Evolutionary conservation across 345 rosid genomes (phyloP).

Genomic region (Arabis hirsuta): DNA sequence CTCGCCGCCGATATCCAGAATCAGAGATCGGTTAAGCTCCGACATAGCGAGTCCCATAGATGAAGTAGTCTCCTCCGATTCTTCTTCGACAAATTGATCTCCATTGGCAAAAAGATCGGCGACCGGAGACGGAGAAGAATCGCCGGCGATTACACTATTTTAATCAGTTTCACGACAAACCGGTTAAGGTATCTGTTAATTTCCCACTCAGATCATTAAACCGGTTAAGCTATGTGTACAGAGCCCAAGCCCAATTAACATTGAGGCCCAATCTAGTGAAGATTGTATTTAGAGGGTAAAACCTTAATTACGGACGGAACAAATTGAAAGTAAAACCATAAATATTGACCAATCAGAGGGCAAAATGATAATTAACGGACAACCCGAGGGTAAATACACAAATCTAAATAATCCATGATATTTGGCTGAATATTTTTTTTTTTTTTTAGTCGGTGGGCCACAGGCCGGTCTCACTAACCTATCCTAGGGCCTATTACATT

Average conservation of each 20-base stretch:
- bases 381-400: background rate
- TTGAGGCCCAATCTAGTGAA: slow-evolving; percentile 9
- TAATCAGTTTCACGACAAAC: background rate
- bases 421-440: too few relatives aligned
- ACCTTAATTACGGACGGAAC: too few relatives aligned
- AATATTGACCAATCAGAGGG: too few relatives aligned
- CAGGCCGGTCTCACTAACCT: too few relatives aligned
- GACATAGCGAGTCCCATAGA: slow-evolving; percentile 56
- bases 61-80: slow-evolving; percentile 33
- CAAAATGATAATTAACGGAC: too few relatives aligned
- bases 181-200: background rate
- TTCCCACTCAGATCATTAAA: background rate
- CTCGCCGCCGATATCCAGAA: slow-evolving; percentile 43
- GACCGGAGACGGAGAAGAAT: slow-evolving; percentile 29
- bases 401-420: too few relatives aligned
- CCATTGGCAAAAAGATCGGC: slow-evolving; percentile 33
- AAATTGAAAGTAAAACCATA: too few relatives aligned
- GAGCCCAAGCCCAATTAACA: background rate
- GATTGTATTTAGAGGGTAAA: too few relatives aligned
- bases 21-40: slow-evolving; percentile 58
- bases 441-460: too few relatives aligned
- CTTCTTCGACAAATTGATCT: background rate
- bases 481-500: too few relatives aligned
- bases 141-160: slow-evolving; percentile 26
- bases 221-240: background rate